Base-by-base conservation (phyloP, 352 stramenopile genomes). In the Globisporangium carolinianum region DNA sequence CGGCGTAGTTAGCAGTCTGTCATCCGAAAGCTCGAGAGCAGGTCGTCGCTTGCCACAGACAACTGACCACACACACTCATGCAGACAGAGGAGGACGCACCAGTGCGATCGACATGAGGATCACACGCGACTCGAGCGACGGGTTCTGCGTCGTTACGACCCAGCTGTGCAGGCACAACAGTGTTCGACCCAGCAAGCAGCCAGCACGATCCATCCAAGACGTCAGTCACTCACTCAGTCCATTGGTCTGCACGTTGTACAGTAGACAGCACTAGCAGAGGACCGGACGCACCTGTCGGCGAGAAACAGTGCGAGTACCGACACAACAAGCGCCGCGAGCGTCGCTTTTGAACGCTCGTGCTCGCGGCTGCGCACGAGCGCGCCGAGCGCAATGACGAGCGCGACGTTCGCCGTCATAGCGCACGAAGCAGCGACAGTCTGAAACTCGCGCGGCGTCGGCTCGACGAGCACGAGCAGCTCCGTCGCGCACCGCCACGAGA, bases 61-160 rank as follows among this genome's bases (percentile, higher is more conserved):
- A 24, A 24, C 24, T 24, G 24, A 24, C 24, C 24, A 24, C 24
- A 24, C 24, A 24, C 24, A 24, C 24, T 24, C 24, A 24, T 24
- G 24, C 24, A 24, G 24, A 24, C 24, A 24, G 15, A 49, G 10
- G 37, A 14, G 39, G 37, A 79, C 77, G 66, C 64, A 90, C 80
- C 65, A 81, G 69, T 38, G 82, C 76, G 45, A 81, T 55, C 36
- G 79, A 91, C 82, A 89, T 91, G 52, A 91, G 73, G 58, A 79
- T 78, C 38, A 89, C 79, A 46, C 82, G 82, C 15, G 75, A 85
- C 37, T 82, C 70, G 45, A 82, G 56, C 58, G 70, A 69, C 14
- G 78, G 58, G 60, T 86, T 81, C 45, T 75, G 53, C 12, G 76
- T 87, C 46, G 73, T 66, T 48, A 88, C 65, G 55, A 75, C 66